Base-by-base conservation (phyloP, 768 basidiomycete genomes). In the Lentinula aciculospora region DNA sequence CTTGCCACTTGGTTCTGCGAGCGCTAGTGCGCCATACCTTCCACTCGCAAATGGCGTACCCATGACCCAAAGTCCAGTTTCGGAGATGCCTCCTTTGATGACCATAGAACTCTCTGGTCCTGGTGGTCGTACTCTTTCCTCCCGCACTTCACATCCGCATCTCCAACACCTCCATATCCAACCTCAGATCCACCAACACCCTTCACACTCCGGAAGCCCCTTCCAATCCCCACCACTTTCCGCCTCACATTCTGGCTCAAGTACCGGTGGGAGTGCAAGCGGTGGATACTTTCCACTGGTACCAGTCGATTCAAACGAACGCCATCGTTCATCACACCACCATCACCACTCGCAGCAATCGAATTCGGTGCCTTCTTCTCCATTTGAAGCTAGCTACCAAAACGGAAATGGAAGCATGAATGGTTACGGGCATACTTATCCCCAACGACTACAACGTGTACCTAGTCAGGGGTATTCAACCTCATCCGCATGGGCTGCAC, bases 31-130 rank as follows among this genome's bases (percentile, higher is more conserved):
- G 12, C 51, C 51, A 5, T 53, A 53, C 27, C 51, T 53, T 13
- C 51, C 51, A 37, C 21, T 53, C 32, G 36, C 51, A 19, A 12
- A 23, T 17, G 44, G 44, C 7, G 19, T 51, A 32, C 31, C 49
- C 4, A 53, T 53, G 36, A 17, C 51, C 3, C 32, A 36, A 17
- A 53, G 51, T 53, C 51, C 51, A 12, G 51, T 53, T 36, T 37
- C 51, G 32, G 51, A 53, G 25, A 53, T 53, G 51, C 51, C 51
- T 39, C 51, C 51, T 36, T 36, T n/a, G n/a, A 53, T 53, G 19
- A 36, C 23, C 32, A 53, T 53, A 8, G 51, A 53, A 36, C 23
- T 36, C 7, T 29, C 23, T 2, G 34, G 34, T 27, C 34, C 36
- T 21, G 36, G 23, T 25, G 34, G 34, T 27, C 23, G 32, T 4